Base-by-base conservation (phyloP, 2,329 filamentous ascomycete genomes). In the Fusarium phyllophilum region DNA sequence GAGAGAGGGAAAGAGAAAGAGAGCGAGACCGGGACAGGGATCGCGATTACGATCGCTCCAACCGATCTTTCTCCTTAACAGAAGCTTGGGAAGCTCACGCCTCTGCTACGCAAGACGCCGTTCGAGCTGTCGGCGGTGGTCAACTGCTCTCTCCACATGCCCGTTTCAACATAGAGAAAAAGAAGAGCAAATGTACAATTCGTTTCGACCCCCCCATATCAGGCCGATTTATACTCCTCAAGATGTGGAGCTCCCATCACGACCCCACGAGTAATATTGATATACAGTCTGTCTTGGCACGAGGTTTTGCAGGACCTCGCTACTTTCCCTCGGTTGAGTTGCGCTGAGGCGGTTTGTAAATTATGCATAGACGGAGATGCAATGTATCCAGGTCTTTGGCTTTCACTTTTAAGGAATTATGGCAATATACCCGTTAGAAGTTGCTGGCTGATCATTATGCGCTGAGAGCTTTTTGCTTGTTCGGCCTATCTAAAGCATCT, bases 171-270 rank as follows among this genome's bases (percentile, higher is more conserved):
- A 97, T 98, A 62, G 91, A 93, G 78, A 90, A 91, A 81, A 89
- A 92, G 77, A 95, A 94, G 84, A 94, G 90, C 84, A 94, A 92
- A 82, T 96, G 96, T 76, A 95, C 92, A 20, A 93, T 98, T 77
- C 92, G 90, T 66, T 98, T 98, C 76, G 90, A 95, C 76, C 93
- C 94, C 64, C 92, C 93, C 0, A 89, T 96, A 68, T 94, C 93
- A 17, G 94, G 93, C 10, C 89, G 94, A 64, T 97, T 93, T 80
- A 92, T 98, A 59, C 83, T 98, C 46, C 86, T 98, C 72, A 98
- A 98, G 85, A 90, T 98, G 81, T 98, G 94, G 93, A 95, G 92
- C 77, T 93, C 93, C 5, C 89, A 90, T 67, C 88, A 90, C 33
- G 90, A 91, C 54, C 86, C 89, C 8, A 77, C 80, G 10, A 85